Evolutionary conservation across 2,329 filamentous ascomycete species (phyloP).

Genomic region (Pyrenophora seminiperda): DNA sequence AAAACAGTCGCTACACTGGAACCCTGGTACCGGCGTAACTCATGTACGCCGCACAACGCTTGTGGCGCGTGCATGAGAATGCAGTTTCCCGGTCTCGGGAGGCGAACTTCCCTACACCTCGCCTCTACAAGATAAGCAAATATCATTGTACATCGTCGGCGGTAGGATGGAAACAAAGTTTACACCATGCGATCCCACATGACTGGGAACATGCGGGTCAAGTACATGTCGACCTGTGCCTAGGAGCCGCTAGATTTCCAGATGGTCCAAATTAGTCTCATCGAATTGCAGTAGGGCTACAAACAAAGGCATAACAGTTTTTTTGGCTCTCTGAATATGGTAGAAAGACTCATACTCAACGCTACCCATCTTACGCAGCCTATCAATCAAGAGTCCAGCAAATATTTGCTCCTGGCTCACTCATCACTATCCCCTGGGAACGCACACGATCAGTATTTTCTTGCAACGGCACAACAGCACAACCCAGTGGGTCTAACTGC

Average conservation of each 20-base stretch:
- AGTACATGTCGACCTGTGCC: slow-evolving; percentile 14
- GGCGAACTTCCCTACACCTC: slow-evolving; percentile 13
- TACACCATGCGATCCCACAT: slow-evolving; percentile 13
- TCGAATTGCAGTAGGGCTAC: slow-evolving; percentile 10
- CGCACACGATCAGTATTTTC: neutral
- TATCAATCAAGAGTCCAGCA: neutral
- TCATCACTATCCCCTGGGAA: neutral
- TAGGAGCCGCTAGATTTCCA: slow-evolving; percentile 3
- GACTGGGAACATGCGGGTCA: slow-evolving; percentile 6
- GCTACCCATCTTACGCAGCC: neutral
- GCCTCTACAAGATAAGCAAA: slow-evolving; percentile 10
- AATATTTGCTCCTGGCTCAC: neutral
- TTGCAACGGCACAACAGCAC: neutral
- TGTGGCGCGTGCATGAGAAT: slow-evolving; percentile 22
- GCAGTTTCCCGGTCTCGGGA: slow-evolving; percentile 20
- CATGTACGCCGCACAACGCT: slow-evolving; percentile 17
- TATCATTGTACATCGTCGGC: slow-evolving; percentile 8
- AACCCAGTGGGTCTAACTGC: neutral
- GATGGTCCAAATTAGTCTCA: slow-evolving; percentile 6
- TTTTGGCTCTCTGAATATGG: neutral
- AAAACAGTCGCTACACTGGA: slow-evolving; percentile 3
- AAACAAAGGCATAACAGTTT: neutral
- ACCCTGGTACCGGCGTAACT: slow-evolving; percentile 4
- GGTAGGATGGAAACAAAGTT: slow-evolving; percentile 1
- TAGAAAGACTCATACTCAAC: neutral